Conservation (phyloP, 768 basidiomycete genomes). For the Pisolithus microcarpus region DNA sequence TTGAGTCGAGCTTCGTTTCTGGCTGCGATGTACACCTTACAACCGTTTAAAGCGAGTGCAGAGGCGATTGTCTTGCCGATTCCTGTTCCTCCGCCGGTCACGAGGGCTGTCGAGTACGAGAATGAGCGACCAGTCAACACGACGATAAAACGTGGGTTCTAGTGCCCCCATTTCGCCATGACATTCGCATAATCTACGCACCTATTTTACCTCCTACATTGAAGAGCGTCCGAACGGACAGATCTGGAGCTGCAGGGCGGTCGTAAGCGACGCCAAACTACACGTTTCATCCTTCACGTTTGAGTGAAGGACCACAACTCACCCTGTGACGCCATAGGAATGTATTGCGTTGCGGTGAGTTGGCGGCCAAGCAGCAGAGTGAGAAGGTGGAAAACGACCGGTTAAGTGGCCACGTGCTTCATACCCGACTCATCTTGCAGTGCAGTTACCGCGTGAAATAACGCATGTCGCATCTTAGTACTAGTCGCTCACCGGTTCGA, state of each 20-base stretch:
- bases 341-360: too few relatives aligned
- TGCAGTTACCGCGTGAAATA: too few relatives aligned
- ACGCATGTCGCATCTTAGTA: too few relatives aligned
- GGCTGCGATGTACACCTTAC: constrained; percentile 84
- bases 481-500: too few relatives aligned
- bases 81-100: constrained; percentile 80
- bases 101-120: constrained; percentile 43
- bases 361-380: too few relatives aligned
- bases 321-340: background rate
- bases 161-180: background rate
- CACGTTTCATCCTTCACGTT: too few relatives aligned
- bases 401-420: too few relatives aligned
- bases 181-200: constrained; percentile 21
- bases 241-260: constrained; percentile 27
- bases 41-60: constrained; percentile 79
- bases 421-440: too few relatives aligned
- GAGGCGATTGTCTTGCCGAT: constrained; percentile 81
- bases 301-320: background rate
- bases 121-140: background rate
- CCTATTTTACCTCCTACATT: constrained; percentile 59
- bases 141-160: background rate
- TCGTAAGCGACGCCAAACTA: background rate
- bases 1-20: constrained; percentile 74
- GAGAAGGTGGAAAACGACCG: too few relatives aligned
- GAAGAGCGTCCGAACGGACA: constrained; percentile 45